phyloP scores from a whole-genome alignment of 1,284 basidiomycete species.

The Rhizoctonia solani region DNA sequence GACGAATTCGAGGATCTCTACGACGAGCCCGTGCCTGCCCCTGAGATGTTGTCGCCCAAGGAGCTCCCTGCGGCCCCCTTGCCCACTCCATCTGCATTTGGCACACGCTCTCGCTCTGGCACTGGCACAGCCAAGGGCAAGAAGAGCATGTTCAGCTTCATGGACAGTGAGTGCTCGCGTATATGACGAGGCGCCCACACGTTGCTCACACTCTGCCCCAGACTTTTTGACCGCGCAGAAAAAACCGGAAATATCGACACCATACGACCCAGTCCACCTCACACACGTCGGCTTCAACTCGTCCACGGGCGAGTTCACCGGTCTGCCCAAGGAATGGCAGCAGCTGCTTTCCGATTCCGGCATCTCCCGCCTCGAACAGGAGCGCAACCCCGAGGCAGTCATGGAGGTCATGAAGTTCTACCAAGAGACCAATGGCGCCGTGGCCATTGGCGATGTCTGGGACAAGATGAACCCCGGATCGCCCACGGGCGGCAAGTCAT shows the following conservation, averaged over 20 bases:
- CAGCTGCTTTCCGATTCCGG: slow-evolving; percentile 89
- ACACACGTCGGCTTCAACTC: slow-evolving; percentile 99
- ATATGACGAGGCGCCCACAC: neutral
- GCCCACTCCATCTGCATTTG: slow-evolving; percentile 42
- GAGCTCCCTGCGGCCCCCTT: slow-evolving; percentile 12
- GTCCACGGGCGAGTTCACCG: slow-evolving; percentile 97
- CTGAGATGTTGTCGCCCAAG: slow-evolving; percentile 31
- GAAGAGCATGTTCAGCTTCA: slow-evolving; percentile 68
- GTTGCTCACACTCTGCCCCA: slow-evolving; percentile 40
- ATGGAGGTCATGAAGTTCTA: slow-evolving; percentile 99
- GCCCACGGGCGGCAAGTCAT: slow-evolving; percentile 35
- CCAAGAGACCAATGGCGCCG: slow-evolving; percentile 61
- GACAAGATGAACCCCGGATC: slow-evolving; percentile 72
- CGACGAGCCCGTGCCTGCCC: slow-evolving; percentile 21
- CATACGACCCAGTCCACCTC: slow-evolving; percentile 98
- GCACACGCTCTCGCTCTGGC: slow-evolving; percentile 62
- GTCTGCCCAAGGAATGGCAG: slow-evolving; percentile 99
- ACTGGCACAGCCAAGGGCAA: slow-evolving; percentile 69
- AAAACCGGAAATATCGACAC: slow-evolving; percentile 93
- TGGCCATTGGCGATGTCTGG: slow-evolving; percentile 65
- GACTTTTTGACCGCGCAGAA: slow-evolving; percentile 81
- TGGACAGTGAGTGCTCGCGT: slow-evolving; percentile 48
- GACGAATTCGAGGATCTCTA: slow-evolving; percentile 22
- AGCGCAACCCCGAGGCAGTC: slow-evolving; percentile 96
- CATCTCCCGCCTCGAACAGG: slow-evolving; percentile 93